A percentile compares a stretch with the other conserved stretches of the same genome.
Evolutionary conservation across 495 filamentous ascomycete species (phyloP).

Genomic region (Penicillium atrosanguineum): DNA sequence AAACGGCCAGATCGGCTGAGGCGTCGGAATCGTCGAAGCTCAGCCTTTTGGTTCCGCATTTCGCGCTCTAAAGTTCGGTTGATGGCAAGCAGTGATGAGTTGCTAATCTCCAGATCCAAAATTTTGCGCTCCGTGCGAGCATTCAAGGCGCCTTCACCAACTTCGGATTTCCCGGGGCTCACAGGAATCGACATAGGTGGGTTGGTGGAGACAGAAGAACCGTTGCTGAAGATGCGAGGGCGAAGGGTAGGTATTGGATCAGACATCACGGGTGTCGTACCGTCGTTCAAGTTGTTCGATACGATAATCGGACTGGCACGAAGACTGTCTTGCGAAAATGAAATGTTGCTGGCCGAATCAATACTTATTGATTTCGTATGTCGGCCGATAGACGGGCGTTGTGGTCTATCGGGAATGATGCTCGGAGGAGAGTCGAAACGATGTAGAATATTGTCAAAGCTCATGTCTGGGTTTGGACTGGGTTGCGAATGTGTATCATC

Average conservation of each 20-base stretch:
- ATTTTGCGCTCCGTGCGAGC: slow-evolving; percentile 93
- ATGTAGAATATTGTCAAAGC: slow-evolving; percentile 15
- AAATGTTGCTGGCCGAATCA: slow-evolving; percentile 27
- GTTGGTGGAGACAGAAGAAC: slow-evolving; percentile 33
- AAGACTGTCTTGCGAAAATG: slow-evolving; percentile 24
- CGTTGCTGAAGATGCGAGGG: slow-evolving; percentile 42
- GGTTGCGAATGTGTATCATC: slow-evolving; percentile 18
- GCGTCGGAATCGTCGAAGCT: slow-evolving; percentile 79
- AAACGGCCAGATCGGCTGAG: slow-evolving; percentile 74
- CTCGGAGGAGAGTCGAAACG: slow-evolving; percentile 23
- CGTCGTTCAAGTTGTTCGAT: slow-evolving; percentile 24
- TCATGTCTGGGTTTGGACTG: slow-evolving; percentile 8
- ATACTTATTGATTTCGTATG: slow-evolving; percentile 44
- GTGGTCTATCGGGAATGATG: slow-evolving; percentile 16
- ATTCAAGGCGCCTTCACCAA: slow-evolving; percentile 67
- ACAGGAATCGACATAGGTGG: slow-evolving; percentile 31
- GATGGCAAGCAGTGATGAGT: slow-evolving; percentile 94
- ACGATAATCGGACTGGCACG: slow-evolving; percentile 36
- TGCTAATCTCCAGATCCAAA: slow-evolving; percentile 95
- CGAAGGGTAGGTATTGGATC: slow-evolving; percentile 34
- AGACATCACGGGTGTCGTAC: slow-evolving; percentile 22
- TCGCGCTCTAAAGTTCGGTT: slow-evolving; percentile 90
- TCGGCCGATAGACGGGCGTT: slow-evolving; percentile 12
- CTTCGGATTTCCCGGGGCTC: slow-evolving; percentile 45
- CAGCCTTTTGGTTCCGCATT: slow-evolving; percentile 84